Conservation (phyloP, 495 filamentous ascomycete species). For the Wilcoxina mikolae region DNA sequence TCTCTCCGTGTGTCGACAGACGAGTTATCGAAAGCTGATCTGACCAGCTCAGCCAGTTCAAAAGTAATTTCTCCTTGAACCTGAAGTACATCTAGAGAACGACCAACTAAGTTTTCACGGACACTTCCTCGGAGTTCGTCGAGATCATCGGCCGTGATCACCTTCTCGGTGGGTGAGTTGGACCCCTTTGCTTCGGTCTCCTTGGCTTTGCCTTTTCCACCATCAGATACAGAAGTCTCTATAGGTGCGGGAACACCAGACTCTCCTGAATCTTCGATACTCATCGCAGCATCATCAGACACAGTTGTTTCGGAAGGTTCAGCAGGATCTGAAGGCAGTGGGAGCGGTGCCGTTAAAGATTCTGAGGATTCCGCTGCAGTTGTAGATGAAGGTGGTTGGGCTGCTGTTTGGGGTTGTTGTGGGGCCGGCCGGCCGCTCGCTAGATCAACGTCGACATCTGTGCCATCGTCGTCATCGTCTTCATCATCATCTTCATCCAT, state of each 20-base stretch:
- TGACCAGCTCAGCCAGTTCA: constrained; percentile 75
- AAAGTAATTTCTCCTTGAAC: constrained; percentile 80
- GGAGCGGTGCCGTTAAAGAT: background rate
- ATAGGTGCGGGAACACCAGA: constrained; percentile 28
- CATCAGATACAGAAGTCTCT: constrained; percentile 26
- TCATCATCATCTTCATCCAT: constrained; percentile 22
- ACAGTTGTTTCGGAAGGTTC: background rate
- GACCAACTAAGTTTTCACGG: constrained; percentile 66
- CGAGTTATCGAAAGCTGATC: constrained; percentile 57
- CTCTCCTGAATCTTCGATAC: constrained; percentile 30
- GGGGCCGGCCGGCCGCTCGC: background rate
- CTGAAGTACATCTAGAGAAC: constrained; percentile 76
- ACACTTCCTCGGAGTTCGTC: constrained; percentile 60
- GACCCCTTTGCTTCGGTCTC: constrained; percentile 16
- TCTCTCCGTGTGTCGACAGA: constrained; percentile 52
- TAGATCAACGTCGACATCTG: constrained; percentile 4
- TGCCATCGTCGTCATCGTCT: constrained; percentile 14
- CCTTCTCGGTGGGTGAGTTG: constrained; percentile 20
- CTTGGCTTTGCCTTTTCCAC: constrained; percentile 26
- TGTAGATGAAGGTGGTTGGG: background rate
- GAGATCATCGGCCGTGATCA: constrained; percentile 63
- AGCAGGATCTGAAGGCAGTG: background rate
- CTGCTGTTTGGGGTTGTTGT: background rate
- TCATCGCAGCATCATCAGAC: constrained; percentile 28
- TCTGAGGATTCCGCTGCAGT: background rate